Base-by-base conservation (phyloP, 192 early-diverging fungal species). In the Piromyces finnis region DNA sequence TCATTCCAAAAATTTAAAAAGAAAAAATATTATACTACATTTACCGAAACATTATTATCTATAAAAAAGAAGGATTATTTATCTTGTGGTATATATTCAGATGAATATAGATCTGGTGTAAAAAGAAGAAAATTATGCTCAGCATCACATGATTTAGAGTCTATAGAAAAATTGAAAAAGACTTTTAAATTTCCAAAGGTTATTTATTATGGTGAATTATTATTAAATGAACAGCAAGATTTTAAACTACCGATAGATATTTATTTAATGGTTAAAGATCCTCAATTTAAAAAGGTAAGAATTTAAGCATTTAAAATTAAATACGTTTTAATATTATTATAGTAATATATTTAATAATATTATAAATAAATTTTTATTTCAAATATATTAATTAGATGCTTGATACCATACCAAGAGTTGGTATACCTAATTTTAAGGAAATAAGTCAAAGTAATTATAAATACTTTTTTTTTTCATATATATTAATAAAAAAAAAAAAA, bases 221-320 rank as follows among this genome's bases (percentile, higher is more conserved):
- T 95, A 13, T 82, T 94, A 32, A 81, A 85, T 11, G 86, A 78
- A 0, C 84, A 88, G 77, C 32, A 77, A 29, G 92, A 95, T 30
- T 95, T 95, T 82, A 79, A 80, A 12, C 79, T 95, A 3, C 89
- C 94, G 2, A 89, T 84, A 78, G 92, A 94, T 85, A 84, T 95
- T 28, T 82, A 86, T 27, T 77, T 79, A n/a, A 82, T 83, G 27
- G 77, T 17, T 0, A 26, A 68, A n/a, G 51, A 68, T 68, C 51
- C 51, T 22, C 26, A n/a, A n/a, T 68, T 68, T 68, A n/a, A 68
- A 68, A 68, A 68, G 51, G 51, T 68, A n/a, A 1, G 13, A 12
- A 37, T 37, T 14, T 32, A 32, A 6, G 9, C 30, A 32, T n/a
- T n/a, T n/a, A n/a, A n/a, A n/a, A n/a, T n/a, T n/a, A n/a, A n/a